Percentiles rank a stretch among this genome's conserved stretches.
phyloP scores from a whole-genome alignment of 2,329 filamentous ascomycete species.

The Fusarium tuaranense region DNA sequence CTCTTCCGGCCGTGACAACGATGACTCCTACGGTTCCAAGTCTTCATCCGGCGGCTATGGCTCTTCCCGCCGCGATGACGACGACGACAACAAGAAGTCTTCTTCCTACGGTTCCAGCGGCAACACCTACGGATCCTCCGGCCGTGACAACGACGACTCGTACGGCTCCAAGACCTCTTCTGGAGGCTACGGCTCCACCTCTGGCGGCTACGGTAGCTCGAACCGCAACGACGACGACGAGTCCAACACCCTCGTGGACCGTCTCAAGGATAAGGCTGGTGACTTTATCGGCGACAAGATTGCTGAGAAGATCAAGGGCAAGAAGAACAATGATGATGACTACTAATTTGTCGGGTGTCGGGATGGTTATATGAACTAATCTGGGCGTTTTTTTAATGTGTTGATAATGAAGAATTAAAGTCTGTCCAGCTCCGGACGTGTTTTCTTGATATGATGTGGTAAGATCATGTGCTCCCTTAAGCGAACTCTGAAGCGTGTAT shows the following conservation, averaged over 20 bases:
- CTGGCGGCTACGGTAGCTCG: conserved; percentile 2
- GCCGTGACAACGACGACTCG: background rate
- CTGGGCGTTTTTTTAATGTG: background rate
- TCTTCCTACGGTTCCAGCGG: background rate
- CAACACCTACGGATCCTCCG: background rate
- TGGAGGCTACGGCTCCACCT: conserved; percentile 26
- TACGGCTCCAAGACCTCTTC: background rate
- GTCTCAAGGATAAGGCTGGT: conserved; percentile 70
- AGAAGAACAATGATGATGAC: conserved; percentile 38
- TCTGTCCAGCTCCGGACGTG: background rate
- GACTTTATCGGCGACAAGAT: conserved; percentile 59
- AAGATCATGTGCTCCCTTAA: too few relatives aligned
- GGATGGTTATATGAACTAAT: background rate
- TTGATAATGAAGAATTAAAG: background rate
- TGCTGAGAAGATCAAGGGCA: conserved; percentile 47
- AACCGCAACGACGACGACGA: conserved; percentile 30
- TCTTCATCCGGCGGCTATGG: background rate
- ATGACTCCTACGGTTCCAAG: conserved; percentile 11
- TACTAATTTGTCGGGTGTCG: conserved; percentile 26
- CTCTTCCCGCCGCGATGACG: background rate
- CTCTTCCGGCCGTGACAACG: conserved; percentile 2
- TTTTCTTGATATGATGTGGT: background rate
- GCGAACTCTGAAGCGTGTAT: too few relatives aligned
- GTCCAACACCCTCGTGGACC: conserved; percentile 63
- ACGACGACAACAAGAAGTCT: background rate